phyloP scores from a whole-genome alignment of 2,329 filamentous ascomycete species.

The Talaromyces albobiverticillius region DNA sequence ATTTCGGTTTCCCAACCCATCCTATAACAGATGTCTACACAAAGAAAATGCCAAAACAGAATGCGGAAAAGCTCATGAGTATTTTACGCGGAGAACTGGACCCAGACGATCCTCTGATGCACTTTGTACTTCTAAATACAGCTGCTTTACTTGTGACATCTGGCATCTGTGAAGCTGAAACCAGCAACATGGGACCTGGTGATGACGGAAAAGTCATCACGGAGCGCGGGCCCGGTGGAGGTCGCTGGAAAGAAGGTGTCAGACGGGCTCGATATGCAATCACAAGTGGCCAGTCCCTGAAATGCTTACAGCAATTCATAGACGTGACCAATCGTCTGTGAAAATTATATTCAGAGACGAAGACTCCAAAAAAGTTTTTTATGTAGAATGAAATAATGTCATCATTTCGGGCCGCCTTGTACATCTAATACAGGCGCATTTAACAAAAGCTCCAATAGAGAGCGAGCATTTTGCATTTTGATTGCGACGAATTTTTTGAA shows the following conservation, averaged over 20 bases:
- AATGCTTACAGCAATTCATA: conserved; percentile 79
- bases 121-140: conserved; percentile 93
- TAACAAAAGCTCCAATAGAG: neutral
- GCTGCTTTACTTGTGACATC: conserved; percentile 82
- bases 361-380: neutral
- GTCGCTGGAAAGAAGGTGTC: conserved; percentile 93
- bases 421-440: neutral
- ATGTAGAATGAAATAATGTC: neutral
- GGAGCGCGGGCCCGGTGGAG: conserved; percentile 79
- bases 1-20: conserved; percentile 79
- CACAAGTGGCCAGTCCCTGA: conserved; percentile 80
- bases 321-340: conserved; percentile 66
- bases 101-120: conserved; percentile 76
- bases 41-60: conserved; percentile 81
- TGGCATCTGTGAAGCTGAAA: conserved; percentile 80
- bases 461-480: neutral
- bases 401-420: neutral
- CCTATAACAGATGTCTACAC: conserved; percentile 74
- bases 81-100: conserved; percentile 72
- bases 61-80: conserved; percentile 76
- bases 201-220: conserved; percentile 78
- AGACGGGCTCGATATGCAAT: conserved; percentile 84
- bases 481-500: neutral
- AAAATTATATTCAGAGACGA: neutral
- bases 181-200: conserved; percentile 72